A percentile compares a stretch with the other conserved stretches of the same genome.
Evolutionary conservation across 305 asterid species (phyloP).

Genomic region (Lippia alba): DNA sequence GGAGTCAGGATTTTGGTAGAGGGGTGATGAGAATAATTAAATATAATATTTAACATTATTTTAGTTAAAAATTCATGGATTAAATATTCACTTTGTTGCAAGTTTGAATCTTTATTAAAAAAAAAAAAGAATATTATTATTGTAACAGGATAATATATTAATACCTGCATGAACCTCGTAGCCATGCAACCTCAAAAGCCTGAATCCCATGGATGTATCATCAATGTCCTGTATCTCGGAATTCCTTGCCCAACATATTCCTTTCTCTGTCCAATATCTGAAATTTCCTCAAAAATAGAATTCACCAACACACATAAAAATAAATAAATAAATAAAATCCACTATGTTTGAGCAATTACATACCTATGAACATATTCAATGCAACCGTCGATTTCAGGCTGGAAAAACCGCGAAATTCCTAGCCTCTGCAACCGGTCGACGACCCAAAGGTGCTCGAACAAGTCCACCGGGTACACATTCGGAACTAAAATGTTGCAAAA

Average conservation of each 20-base stretch:
- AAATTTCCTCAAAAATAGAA: neutral
- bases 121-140: too few relatives aligned
- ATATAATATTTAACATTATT: too few relatives aligned
- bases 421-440: constrained; percentile 81
- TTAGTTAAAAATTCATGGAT: too few relatives aligned
- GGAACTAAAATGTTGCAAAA: constrained; percentile 55
- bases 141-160: neutral
- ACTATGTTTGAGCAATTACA: too few relatives aligned
- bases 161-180: constrained; percentile 69
- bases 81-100: too few relatives aligned
- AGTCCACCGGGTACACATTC: constrained; percentile 91
- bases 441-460: constrained; percentile 88
- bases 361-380: constrained; percentile 68
- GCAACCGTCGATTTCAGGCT: constrained; percentile 64
- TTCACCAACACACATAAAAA: neutral
- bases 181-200: constrained; percentile 57
- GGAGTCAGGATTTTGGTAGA: too few relatives aligned
- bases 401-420: constrained; percentile 76
- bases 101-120: too few relatives aligned
- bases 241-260: constrained; percentile 40
- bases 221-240: constrained; percentile 47
- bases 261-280: constrained; percentile 68
- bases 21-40: too few relatives aligned
- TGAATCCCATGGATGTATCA: constrained; percentile 58
- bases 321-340: too few relatives aligned